These are phyloP conservation scores for Sindora glabra DNA, from an alignment of 306 rosid species.

Conservation along the genomic window DNA sequence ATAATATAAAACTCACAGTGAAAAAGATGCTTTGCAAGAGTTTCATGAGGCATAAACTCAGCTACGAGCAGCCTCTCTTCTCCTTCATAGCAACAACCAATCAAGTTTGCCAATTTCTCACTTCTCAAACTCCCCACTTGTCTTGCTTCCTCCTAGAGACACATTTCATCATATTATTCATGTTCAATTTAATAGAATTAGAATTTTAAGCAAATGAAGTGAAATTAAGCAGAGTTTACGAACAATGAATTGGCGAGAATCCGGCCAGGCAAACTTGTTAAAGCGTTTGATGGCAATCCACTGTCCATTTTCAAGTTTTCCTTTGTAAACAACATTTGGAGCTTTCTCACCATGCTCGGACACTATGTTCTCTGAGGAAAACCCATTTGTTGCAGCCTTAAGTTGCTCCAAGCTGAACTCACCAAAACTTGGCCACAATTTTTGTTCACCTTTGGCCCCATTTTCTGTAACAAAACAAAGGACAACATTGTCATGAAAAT, in stretches of 20 bases:
- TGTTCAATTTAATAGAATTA: no score
- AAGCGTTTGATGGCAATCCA: slow-evolving; percentile 64
- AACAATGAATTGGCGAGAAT: slow-evolving; percentile 63
- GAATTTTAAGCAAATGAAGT: not conserved
- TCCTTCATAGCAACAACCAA: slow-evolving; percentile 66
- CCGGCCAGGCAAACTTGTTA: slow-evolving; percentile 77
- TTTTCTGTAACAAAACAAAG: slow-evolving; percentile 49
- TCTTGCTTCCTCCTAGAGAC: slow-evolving; percentile 53
- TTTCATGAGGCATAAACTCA: slow-evolving; percentile 64
- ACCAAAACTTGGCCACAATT: slow-evolving; percentile 38
- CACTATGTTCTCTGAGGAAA: slow-evolving; percentile 53
- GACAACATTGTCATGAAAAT: not conserved
- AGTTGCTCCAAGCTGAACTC: slow-evolving; percentile 58
- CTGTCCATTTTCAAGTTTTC: slow-evolving; percentile 35
- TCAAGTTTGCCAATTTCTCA: slow-evolving; percentile 55
- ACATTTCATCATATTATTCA: not conserved
- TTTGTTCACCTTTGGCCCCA: slow-evolving; percentile 39
- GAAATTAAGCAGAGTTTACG: slow-evolving; percentile 15
- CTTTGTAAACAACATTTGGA: no score
- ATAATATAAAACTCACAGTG: slow-evolving; percentile 36
- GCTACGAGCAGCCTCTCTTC: slow-evolving; percentile 65
- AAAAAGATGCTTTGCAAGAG: slow-evolving; percentile 66
- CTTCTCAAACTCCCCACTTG: slow-evolving; percentile 58
- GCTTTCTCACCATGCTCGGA: slow-evolving; percentile 75
- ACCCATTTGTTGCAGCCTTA: slow-evolving; percentile 46